Base-by-base conservation (phyloP, 2,329 filamentous ascomycete genomes). In the Penicillium vulpinum region DNA sequence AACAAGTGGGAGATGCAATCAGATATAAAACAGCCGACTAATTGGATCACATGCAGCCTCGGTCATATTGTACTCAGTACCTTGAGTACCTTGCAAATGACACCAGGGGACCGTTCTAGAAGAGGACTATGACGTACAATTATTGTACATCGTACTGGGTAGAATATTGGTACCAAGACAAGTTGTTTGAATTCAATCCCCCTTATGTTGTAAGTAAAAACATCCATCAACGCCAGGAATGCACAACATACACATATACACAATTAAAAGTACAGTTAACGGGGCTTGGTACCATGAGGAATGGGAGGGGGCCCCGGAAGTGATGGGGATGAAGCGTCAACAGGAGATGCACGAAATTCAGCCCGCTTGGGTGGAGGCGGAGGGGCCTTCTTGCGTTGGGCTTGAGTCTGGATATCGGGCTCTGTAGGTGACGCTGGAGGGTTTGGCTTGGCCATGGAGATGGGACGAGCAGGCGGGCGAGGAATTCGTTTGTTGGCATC, bases 271-370 rank as follows among this genome's bases (percentile, higher is more conserved):
- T 46, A 61, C 33, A 48, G 28, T 11, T 66, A 77, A 53, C 73
- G 74, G 49, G 85, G 85, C 67, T 86, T 87, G 55, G 82, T 86
- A 18, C 73, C 74, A 59, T 85, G 63, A 0, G 84, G 84, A 18
- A 87, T 70, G 3, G 85, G 85, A 13, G 85, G 84, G 15, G 84
- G 80, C 31, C 69, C 66, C 2, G 72, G 63, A 15, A 65, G 62
- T 13, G 69, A 59, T 11, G 65, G 62, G 13, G 38, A 45, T 3
- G 28, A 24, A 33, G 72, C 71, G 22, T 65, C 67, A 24, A 70
- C 64, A 39, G 70, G 65, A 28, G 66, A 68, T 9, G 73, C 73
- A n/a, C 76, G 72, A 57, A 84, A 69, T 33, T 75, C 77, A 41
- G 77, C 77, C 67, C 81, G 85, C 74, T 85, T 85, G 33, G 79